These are phyloP conservation scores for Dipodascopsis uninucleata DNA, from an alignment of 805 yeast genomes.

Conservation along the genomic window DNA sequence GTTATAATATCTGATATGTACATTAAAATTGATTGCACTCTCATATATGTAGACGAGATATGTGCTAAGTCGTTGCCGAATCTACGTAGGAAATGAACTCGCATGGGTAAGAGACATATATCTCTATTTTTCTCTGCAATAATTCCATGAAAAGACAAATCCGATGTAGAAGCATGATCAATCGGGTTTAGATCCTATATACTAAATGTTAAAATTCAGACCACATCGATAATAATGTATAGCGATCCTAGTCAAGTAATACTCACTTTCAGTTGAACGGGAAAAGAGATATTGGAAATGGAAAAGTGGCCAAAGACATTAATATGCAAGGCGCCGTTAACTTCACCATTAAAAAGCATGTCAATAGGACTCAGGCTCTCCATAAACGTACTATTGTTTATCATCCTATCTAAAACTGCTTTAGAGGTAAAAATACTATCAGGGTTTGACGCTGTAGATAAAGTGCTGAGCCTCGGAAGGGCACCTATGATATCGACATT, in stretches of 20 bases:
- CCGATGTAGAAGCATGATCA: constrained; percentile 12
- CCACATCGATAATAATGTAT: background rate
- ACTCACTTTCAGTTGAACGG: constrained; percentile 8
- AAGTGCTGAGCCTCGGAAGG: constrained; percentile 15
- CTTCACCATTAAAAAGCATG: constrained; percentile 10
- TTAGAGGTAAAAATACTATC: constrained; percentile 21
- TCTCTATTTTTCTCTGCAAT: constrained; percentile 1
- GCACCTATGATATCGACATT: constrained; percentile 10
- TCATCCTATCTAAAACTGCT: constrained; percentile 14
- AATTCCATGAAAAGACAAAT: constrained; percentile 22
- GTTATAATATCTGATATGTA: constrained; percentile 17
- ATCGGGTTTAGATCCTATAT: background rate
- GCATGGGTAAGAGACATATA: constrained; percentile 12
- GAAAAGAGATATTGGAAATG: constrained; percentile 17
- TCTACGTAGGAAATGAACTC: constrained; percentile 26
- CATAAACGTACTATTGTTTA: constrained; percentile 9
- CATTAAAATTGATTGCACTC: constrained; percentile 11
- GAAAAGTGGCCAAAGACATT: constrained; percentile 23
- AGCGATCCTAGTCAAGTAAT: background rate
- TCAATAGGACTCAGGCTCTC: constrained; percentile 13
- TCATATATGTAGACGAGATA: constrained; percentile 22
- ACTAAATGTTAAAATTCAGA: background rate
- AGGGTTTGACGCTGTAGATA: constrained; percentile 14
- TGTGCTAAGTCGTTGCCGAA: constrained; percentile 24
- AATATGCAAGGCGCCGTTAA: constrained; percentile 2